Percentiles rank a stretch among this genome's conserved stretches.
Evolutionary conservation across 257 asterid genomes (phyloP).

Genomic region (Apocynum venetum): DNA sequence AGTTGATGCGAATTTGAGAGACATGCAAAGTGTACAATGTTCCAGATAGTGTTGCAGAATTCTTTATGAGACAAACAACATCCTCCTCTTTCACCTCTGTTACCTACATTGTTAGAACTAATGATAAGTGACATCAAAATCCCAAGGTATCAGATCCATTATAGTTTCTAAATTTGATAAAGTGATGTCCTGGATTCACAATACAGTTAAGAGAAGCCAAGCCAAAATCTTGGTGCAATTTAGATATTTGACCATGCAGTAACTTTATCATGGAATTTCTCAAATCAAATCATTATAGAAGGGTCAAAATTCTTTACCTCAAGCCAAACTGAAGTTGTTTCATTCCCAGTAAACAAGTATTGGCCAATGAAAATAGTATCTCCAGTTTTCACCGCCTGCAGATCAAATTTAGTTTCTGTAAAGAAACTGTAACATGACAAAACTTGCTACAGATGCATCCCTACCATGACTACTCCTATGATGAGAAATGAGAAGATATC

Average conservation of each 20-base stretch:
- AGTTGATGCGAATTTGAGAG: constrained; percentile 64
- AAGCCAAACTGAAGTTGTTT: constrained; percentile 85
- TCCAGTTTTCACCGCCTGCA: constrained; percentile 73
- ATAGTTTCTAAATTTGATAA: background rate
- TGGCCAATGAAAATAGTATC: constrained; percentile 89
- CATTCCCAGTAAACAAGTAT: constrained; percentile 88
- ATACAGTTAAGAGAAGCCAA: background rate
- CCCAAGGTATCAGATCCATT: background rate
- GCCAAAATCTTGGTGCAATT: background rate
- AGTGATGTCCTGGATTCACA: background rate
- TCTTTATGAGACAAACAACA: constrained; percentile 76
- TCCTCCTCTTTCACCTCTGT: constrained; percentile 68
- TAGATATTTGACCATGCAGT: background rate
- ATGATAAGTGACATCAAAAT: constrained; percentile 4
- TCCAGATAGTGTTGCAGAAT: constrained; percentile 78
- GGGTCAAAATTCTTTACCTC: constrained; percentile 45
- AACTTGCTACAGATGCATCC: background rate
- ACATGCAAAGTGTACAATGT: constrained; percentile 81
- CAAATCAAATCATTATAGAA: background rate
- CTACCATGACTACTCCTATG: background rate
- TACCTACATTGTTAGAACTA: constrained; percentile 45
- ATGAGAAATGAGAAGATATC: background rate
- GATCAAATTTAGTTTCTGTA: background rate
- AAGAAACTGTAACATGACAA: background rate
- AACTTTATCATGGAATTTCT: background rate